Evolutionary conservation across 1,139 yeast genomes (phyloP), one percentile per base, ranked within the genome.

Genomic region (Taphrina populina): DNA sequence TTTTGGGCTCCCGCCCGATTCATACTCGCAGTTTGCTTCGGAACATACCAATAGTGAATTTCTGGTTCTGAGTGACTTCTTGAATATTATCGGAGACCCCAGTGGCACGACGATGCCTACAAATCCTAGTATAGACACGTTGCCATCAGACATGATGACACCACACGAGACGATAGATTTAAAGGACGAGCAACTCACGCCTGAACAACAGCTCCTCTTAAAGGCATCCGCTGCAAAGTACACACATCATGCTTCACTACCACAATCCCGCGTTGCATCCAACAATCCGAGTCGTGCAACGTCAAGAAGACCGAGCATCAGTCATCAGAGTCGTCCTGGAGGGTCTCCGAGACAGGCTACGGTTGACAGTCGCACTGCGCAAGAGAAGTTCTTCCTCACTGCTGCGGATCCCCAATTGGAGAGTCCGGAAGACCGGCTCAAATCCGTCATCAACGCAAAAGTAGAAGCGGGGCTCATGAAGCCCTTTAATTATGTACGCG

Each of bases 361-460:
- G 27, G 33, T 23, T n/a, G 32, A 29, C 2, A 37, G 35, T 23
- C 39, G 23, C n/a, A 29, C n/a, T 2, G 92, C 83, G 62, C 77
- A 90, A 62, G 97, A 90, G 67, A 88, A 88, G 70, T 92, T 92
- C 70, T 90, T 92, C 72, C 73, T 92, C 56, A 90, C 97, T 0
- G 97, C 98, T 0, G 97, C 97, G 0, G 97, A 92, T 67, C 98
- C 98, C 1, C 85, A 95, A 0, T 88, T 94, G 0, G 63, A 61
- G 19, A 86, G 95, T 0, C 96, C 97, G 0, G 97, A 90, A 67
- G 97, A 90, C 66, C 77, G 96, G 62, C 75, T 92, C 63, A 88
- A 88, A 65, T 95, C 88, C 67, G 97, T 92, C n/a, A 90, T 92
- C 64, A 85, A 87, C 65, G 97, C 98, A 13, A 92, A 92, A 65